These are phyloP conservation scores for Berberis thunbergii DNA, from an alignment of 164 flowering plant genomes.

Conservation along the genomic window DNA sequence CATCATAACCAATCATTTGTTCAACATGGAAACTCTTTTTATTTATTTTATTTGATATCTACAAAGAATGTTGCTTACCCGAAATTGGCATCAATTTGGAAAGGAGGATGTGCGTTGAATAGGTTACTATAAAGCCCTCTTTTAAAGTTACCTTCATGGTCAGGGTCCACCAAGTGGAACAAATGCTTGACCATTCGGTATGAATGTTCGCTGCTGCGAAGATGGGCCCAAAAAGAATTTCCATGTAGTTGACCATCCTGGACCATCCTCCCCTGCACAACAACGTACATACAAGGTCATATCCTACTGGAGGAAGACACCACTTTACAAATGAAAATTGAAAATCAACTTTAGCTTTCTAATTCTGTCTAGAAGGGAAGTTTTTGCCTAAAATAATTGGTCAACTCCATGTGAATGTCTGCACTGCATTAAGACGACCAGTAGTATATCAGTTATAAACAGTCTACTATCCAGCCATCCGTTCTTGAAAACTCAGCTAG, in stretches of 20 bases:
- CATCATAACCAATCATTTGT: neutral
- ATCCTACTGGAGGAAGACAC: neutral
- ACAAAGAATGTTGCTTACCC: slow-evolving; percentile 44
- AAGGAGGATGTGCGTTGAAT: slow-evolving; percentile 90
- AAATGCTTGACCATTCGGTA: slow-evolving; percentile 82
- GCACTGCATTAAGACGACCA: too few species aligned
- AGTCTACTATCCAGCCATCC: too few species aligned
- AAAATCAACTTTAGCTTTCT: too few species aligned
- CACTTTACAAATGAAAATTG: neutral
- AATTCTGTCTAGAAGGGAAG: too few species aligned
- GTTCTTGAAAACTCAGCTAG: too few species aligned
- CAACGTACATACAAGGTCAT: neutral
- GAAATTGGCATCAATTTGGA: slow-evolving; percentile 84
- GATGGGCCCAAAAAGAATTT: slow-evolving; percentile 75
- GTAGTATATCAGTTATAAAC: too few species aligned
- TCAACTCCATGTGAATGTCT: too few species aligned
- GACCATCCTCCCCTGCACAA: slow-evolving; percentile 79
- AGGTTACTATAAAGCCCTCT: slow-evolving; percentile 91
- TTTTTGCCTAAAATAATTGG: too few species aligned
- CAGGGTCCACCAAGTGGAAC: slow-evolving; percentile 70
- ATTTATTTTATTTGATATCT: neutral
- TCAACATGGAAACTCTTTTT: neutral
- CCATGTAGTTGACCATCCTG: slow-evolving; percentile 98
- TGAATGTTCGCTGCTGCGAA: slow-evolving; percentile 67
- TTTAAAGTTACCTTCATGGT: slow-evolving; percentile 46